These are phyloP conservation scores for Turritis glabra DNA, from an alignment of 345 rosid species.

Conservation along the genomic window DNA sequence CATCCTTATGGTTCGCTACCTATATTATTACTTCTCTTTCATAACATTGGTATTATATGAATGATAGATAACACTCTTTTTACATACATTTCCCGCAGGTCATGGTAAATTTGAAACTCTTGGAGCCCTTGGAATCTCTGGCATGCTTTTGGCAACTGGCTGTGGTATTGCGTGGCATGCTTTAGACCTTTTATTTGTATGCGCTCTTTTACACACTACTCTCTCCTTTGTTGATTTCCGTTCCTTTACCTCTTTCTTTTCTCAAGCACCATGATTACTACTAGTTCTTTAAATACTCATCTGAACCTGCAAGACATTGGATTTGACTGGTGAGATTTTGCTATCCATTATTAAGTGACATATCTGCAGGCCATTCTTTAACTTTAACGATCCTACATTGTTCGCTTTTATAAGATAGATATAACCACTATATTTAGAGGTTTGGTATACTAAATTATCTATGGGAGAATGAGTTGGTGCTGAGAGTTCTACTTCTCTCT, in stretches of 20 bases:
- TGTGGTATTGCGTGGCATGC: constrained; percentile 95
- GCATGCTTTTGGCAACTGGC: constrained; percentile 90
- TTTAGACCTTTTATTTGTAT: constrained; percentile 61
- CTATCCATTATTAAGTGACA: too few relatives aligned
- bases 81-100: constrained; percentile 45
- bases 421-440: too few relatives aligned
- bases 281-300: too few relatives aligned
- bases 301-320: too few relatives aligned
- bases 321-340: too few relatives aligned
- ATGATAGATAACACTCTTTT: too few relatives aligned
- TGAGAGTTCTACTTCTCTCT: constrained; percentile 16
- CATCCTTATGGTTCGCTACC: constrained; percentile 77
- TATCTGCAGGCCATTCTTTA: too few relatives aligned
- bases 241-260: background rate
- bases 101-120: constrained; percentile 92
- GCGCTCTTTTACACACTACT: background rate
- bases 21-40: background rate
- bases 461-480: background rate
- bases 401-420: too few relatives aligned
- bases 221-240: background rate
- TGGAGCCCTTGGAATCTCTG: constrained; percentile 91
- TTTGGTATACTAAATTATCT: too few relatives aligned
- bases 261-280: too few relatives aligned
- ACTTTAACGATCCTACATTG: too few relatives aligned
- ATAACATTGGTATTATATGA: too few relatives aligned